Percentiles rank a stretch among this genome's conserved stretches.
These are phyloP conservation scores for Brasilioporus rufonigricans DNA, from an alignment of 768 basidiomycete genomes.

Conservation along the genomic window DNA sequence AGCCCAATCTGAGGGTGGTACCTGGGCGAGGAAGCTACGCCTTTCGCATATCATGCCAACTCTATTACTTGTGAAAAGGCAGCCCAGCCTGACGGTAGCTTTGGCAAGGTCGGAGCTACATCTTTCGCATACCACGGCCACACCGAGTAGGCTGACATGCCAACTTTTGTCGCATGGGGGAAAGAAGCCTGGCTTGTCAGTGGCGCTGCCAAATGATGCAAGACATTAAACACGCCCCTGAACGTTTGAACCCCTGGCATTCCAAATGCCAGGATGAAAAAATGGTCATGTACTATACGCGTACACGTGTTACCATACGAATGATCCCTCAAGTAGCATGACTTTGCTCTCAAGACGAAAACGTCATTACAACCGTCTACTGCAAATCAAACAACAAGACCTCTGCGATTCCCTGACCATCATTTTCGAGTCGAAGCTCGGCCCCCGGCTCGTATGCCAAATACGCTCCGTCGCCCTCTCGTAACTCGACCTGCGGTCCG, in stretches of 20 bases:
- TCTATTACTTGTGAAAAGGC: neutral
- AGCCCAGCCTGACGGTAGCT: neutral
- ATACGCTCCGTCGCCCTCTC: slow-evolving; percentile 90
- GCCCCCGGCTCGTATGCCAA: slow-evolving; percentile 42
- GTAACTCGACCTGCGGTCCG: slow-evolving; percentile 49
- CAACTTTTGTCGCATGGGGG: neutral
- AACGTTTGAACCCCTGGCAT: neutral
- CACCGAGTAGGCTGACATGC: no score
- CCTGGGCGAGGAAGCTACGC: neutral
- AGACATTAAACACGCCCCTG: neutral
- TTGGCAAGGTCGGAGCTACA: neutral
- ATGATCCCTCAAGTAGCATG: neutral
- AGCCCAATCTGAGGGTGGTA: neutral
- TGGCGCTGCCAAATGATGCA: neutral
- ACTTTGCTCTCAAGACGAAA: neutral
- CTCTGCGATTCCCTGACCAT: slow-evolving; percentile 66
- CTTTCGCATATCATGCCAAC: neutral
- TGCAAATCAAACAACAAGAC: slow-evolving; percentile 80
- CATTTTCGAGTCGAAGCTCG: slow-evolving; percentile 52
- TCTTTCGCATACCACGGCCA: neutral
- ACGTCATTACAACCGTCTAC: slow-evolving; percentile 16
- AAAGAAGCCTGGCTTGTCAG: neutral
- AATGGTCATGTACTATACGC: slow-evolving; percentile 4
- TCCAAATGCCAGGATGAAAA: slow-evolving; percentile 2
- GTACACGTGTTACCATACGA: neutral